Evolutionary conservation across 2,329 filamentous ascomycete species (phyloP).

Genomic region (Colletotrichum abscissum): DNA sequence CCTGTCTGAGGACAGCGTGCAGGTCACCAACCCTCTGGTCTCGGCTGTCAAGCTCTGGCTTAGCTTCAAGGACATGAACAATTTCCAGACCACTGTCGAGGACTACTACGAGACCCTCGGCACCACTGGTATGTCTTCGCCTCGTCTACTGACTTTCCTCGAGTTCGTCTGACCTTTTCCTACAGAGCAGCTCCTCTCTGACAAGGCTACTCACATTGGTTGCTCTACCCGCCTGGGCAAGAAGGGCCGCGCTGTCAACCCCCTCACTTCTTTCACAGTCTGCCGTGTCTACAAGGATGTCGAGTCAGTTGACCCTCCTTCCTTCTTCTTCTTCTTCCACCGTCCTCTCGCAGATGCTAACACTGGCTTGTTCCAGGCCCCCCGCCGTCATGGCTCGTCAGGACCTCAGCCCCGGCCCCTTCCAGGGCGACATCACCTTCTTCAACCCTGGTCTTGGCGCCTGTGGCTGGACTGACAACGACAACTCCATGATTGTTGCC

Average conservation of each 20-base stretch:
- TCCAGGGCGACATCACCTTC: constrained; percentile 27
- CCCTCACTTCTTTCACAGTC: not conserved
- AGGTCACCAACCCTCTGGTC: not conserved
- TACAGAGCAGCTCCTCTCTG: constrained; percentile 13
- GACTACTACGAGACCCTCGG: not conserved
- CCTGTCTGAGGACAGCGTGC: not conserved
- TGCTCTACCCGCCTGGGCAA: not conserved
- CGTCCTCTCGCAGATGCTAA: not conserved
- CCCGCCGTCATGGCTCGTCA: constrained; percentile 8
- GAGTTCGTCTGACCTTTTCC: not conserved
- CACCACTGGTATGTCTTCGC: not conserved
- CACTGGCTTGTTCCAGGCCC: not conserved
- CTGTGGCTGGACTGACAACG: constrained; percentile 19
- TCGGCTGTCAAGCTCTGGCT: constrained; percentile 13
- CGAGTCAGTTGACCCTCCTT: not conserved
- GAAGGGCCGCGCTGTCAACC: not conserved
- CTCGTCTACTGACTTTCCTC: no score
- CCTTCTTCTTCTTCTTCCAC: not conserved
- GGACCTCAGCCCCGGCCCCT: constrained; percentile 5
- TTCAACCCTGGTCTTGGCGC: constrained; percentile 28
- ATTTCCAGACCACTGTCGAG: not conserved
- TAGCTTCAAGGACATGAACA: not conserved
- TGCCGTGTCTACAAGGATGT: constrained; percentile 16
- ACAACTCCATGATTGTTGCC: constrained; percentile 17
- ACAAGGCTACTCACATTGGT: constrained; percentile 5